Conservation (phyloP, 2,329 filamentous ascomycete genomes). For the Lasiodiplodia sp. region DNA sequence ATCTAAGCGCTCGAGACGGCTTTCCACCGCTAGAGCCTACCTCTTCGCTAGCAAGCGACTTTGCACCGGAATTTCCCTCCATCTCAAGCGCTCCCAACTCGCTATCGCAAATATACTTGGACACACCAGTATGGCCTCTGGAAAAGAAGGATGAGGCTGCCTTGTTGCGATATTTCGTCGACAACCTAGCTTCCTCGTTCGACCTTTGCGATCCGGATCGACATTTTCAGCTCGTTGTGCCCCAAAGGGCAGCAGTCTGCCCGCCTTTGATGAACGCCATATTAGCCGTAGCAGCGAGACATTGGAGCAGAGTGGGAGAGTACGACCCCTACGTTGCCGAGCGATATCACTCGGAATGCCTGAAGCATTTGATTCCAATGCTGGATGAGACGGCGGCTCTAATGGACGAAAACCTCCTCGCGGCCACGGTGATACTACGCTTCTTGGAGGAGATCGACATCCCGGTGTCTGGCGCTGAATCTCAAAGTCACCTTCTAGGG, state of each 20-base stretch:
- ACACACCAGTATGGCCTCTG: slow-evolving; percentile 41
- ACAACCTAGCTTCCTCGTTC: slow-evolving; percentile 40
- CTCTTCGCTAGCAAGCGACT: slow-evolving; percentile 32
- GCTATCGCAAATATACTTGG: slow-evolving; percentile 39
- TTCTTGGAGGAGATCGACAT: slow-evolving; percentile 53
- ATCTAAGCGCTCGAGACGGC: neutral
- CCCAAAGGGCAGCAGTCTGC: slow-evolving; percentile 59
- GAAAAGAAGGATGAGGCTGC: slow-evolving; percentile 40
- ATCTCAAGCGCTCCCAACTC: slow-evolving; percentile 32
- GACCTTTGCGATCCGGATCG: slow-evolving; percentile 44
- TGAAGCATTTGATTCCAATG: slow-evolving; percentile 51
- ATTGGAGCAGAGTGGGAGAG: slow-evolving; percentile 49
- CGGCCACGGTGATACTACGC: slow-evolving; percentile 51
- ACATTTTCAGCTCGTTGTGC: slow-evolving; percentile 64
- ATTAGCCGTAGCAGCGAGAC: slow-evolving; percentile 51
- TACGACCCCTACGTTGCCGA: slow-evolving; percentile 53
- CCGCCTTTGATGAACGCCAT: slow-evolving; percentile 56
- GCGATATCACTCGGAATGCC: slow-evolving; percentile 51
- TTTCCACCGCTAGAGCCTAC: slow-evolving; percentile 34
- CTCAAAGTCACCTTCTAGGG: slow-evolving; percentile 48
- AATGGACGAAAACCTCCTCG: slow-evolving; percentile 51
- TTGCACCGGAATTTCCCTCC: slow-evolving; percentile 21
- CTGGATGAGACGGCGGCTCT: slow-evolving; percentile 49
- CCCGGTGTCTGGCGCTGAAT: slow-evolving; percentile 45
- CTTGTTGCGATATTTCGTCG: slow-evolving; percentile 43